Evolutionary conservation across 1,139 yeast genomes (phyloP).

Genomic region (Pichia sp.): DNA sequence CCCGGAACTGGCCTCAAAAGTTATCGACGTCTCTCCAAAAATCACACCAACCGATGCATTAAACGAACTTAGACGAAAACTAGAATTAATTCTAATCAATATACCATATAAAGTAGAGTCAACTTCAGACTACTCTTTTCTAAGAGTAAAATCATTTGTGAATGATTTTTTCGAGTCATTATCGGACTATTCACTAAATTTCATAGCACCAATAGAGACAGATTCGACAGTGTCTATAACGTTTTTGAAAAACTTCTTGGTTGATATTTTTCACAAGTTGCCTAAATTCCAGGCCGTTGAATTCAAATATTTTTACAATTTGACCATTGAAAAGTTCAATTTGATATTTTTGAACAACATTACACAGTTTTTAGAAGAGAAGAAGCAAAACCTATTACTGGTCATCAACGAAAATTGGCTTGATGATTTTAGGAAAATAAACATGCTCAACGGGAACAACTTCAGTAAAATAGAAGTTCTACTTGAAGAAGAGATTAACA

Average conservation of each 20-base stretch:
- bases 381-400: slow-evolving; percentile 36
- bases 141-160: slow-evolving; percentile 69
- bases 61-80: slow-evolving; percentile 45
- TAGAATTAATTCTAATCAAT: slow-evolving; percentile 43
- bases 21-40: slow-evolving; percentile 53
- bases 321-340: slow-evolving; percentile 78
- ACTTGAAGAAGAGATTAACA: slow-evolving; percentile 38
- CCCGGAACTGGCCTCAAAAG: slow-evolving; percentile 57
- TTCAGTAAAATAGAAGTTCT: slow-evolving; percentile 48
- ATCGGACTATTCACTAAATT: slow-evolving; percentile 73
- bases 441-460: slow-evolving; percentile 51
- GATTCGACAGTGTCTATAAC: slow-evolving; percentile 55
- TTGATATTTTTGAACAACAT: slow-evolving; percentile 70
- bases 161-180: slow-evolving; percentile 74
- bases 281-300: slow-evolving; percentile 71
- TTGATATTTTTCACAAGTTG: slow-evolving; percentile 57
- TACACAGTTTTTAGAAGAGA: slow-evolving; percentile 41
- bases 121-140: slow-evolving; percentile 79
- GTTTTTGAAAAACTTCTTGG: slow-evolving; percentile 60
- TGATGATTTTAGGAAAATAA: slow-evolving; percentile 54
- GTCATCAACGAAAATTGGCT: slow-evolving; percentile 51
- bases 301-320: slow-evolving; percentile 65
- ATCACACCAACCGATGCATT: slow-evolving; percentile 54
- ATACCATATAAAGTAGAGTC: slow-evolving; percentile 75
- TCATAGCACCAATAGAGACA: slow-evolving; percentile 72